Percentiles rank a stretch among this genome's conserved stretches.
These are phyloP conservation scores for Botryotinia convoluta DNA, from an alignment of 2,329 filamentous ascomycete species.

Conservation along the genomic window DNA sequence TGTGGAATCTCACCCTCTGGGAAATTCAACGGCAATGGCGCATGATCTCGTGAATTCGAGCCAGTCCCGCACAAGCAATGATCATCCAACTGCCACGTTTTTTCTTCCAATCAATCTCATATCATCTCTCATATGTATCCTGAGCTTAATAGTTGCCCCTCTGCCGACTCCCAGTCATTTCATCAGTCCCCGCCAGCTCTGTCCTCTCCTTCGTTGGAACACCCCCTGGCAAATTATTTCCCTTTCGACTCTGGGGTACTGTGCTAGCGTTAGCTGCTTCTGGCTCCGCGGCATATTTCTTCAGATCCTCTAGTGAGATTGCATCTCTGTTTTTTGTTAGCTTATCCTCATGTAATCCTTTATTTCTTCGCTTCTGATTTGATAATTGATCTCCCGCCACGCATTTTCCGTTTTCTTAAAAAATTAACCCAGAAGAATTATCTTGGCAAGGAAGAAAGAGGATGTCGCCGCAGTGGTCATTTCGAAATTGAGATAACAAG, in stretches of 20 bases:
- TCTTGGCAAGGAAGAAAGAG: too few relatives aligned
- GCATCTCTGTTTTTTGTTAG: conserved; percentile 9
- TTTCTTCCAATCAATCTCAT: not conserved
- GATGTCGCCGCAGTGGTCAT: not conserved
- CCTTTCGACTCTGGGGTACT: conserved; percentile 25
- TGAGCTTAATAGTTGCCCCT: not conserved
- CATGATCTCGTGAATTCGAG: not conserved
- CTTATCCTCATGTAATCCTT: not conserved
- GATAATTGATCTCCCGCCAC: not conserved
- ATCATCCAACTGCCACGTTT: not conserved
- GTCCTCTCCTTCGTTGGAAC: conserved; percentile 27
- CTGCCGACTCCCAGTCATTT: conserved; percentile 23
- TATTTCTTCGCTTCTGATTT: too few relatives aligned
- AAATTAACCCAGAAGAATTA: not conserved
- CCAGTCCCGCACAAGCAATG: not conserved
- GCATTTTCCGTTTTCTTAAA: not conserved
- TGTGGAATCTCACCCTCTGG: not conserved
- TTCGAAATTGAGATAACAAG: not conserved
- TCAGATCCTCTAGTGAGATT: conserved; percentile 39
- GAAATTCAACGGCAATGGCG: not conserved
- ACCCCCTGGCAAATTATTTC: conserved; percentile 23
- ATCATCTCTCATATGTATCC: not conserved
- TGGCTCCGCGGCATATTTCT: conserved; percentile 35
- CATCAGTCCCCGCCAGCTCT: conserved; percentile 27
- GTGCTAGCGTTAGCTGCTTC: conserved; percentile 29